Evolutionary conservation across 1,284 basidiomycete genomes (phyloP).

Genomic region (Heterobasidion annosum): DNA sequence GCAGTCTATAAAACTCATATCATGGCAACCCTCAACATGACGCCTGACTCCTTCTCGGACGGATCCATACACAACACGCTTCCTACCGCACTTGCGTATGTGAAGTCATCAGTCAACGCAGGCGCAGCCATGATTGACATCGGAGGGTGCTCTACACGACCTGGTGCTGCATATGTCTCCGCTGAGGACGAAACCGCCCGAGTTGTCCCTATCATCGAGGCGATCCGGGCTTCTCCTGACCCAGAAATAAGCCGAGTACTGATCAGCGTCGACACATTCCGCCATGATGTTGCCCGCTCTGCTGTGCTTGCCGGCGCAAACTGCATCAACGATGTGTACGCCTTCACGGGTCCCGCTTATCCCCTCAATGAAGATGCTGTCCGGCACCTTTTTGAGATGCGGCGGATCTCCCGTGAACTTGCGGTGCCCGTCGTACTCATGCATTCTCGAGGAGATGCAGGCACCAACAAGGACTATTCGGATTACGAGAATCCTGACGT

Average conservation of each 20-base stretch:
- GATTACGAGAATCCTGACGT: conserved; percentile 48
- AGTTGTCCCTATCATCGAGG: conserved; percentile 65
- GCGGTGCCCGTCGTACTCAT: conserved; percentile 78
- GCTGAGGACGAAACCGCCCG: conserved; percentile 68
- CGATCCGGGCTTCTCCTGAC: conserved; percentile 22
- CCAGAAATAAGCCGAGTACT: conserved; percentile 28
- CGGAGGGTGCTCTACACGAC: conserved; percentile 91
- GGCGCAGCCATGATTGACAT: conserved; percentile 84
- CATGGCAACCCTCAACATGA: conserved; percentile 94
- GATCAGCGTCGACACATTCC: conserved; percentile 92
- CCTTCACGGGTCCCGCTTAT: conserved; percentile 63
- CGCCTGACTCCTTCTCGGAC: conserved; percentile 97
- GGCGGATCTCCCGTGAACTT: conserved; percentile 51
- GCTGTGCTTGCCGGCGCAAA: conserved; percentile 82
- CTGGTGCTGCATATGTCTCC: conserved; percentile 62
- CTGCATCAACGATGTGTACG: conserved; percentile 93
- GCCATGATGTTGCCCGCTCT: conserved; percentile 70
- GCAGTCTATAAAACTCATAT: conserved; percentile 46
- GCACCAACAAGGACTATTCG: conserved; percentile 63
- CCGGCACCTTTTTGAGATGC: conserved; percentile 49
- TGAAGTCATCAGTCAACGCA: conserved; percentile 30
- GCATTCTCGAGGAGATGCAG: conserved; percentile 86
- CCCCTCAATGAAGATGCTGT: conserved; percentile 25
- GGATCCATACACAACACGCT: conserved; percentile 55
- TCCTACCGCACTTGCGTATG: conserved; percentile 41